Conservation (phyloP, 2,329 filamentous ascomycete genomes). For the Aspergillus clavatus region DNA sequence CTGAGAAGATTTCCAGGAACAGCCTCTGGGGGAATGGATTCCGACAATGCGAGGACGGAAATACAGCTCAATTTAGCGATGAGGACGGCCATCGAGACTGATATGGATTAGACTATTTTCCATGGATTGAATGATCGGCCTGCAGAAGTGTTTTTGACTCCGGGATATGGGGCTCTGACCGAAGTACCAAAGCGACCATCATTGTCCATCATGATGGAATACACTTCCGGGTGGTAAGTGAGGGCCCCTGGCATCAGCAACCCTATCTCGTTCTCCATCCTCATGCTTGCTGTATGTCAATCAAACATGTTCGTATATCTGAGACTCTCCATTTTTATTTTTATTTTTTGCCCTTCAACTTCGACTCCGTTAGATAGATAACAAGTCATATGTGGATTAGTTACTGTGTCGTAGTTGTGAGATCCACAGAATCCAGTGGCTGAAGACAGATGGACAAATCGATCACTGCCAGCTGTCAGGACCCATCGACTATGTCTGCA, state of each 20-base stretch:
- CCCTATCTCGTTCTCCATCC: not conserved
- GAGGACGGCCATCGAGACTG: not conserved
- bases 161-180: too few relatives aligned
- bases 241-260: not conserved
- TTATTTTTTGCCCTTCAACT: too few relatives aligned
- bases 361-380: not conserved
- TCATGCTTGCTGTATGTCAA: not conserved
- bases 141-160: not conserved
- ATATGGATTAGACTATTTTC: not conserved
- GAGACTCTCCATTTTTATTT: too few relatives aligned
- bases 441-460: conserved; percentile 9
- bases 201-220: not conserved
- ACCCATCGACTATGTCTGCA: conserved; percentile 5
- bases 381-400: not conserved
- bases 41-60: conserved; percentile 5
- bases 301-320: not conserved
- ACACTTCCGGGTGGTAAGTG: not conserved
- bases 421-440: conserved; percentile 1
- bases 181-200: too few relatives aligned
- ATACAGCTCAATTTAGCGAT: conserved; percentile 8
- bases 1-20: not conserved
- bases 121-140: not conserved
- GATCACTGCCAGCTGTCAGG: conserved; percentile 13
- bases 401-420: too few relatives aligned
- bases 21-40: not conserved